A percentile compares a stretch with the other conserved stretches of the same genome.
These are phyloP conservation scores for Raffaelea ambrosiae DNA, from an alignment of 2,329 filamentous ascomycete genomes.

Conservation along the genomic window DNA sequence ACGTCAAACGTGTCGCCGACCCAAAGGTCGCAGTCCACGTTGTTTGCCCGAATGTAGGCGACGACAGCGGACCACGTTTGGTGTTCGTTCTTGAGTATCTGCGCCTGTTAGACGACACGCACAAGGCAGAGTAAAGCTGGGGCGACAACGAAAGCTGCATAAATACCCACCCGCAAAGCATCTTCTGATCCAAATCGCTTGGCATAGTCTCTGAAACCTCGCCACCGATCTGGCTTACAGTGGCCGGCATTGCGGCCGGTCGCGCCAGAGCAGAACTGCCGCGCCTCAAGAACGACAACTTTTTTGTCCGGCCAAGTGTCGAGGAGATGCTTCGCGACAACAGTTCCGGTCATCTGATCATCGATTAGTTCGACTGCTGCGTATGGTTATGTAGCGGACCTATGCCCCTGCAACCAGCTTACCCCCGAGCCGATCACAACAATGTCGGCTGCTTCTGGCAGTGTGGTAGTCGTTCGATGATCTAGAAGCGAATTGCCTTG, in stretches of 20 bases:
- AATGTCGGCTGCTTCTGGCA: not conserved
- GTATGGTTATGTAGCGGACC: no score
- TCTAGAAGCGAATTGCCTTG: not conserved
- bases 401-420: not conserved
- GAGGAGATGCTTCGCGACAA: not conserved
- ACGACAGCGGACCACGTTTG: not conserved
- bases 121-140: not conserved
- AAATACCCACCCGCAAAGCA: not conserved
- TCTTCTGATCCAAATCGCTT: not conserved
- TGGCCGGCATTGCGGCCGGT: conserved; percentile 6
- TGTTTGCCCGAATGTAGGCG: not conserved
- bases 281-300: conserved; percentile 1
- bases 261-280: conserved; percentile 4
- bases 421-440: conserved; percentile 4
- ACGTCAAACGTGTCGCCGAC: conserved; percentile 2
- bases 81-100: conserved; percentile 4
- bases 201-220: not conserved
- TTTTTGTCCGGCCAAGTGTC: conserved; percentile 1
- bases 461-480: not conserved
- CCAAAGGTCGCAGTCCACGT: conserved; percentile 5
- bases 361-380: not conserved
- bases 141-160: no score
- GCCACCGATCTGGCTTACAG: conserved; percentile 4
- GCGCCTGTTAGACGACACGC: not conserved
- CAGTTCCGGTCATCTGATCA: conserved; percentile 1